Conservation (phyloP, 495 filamentous ascomycete species). For the Aspergillus carlsbadensis region DNA sequence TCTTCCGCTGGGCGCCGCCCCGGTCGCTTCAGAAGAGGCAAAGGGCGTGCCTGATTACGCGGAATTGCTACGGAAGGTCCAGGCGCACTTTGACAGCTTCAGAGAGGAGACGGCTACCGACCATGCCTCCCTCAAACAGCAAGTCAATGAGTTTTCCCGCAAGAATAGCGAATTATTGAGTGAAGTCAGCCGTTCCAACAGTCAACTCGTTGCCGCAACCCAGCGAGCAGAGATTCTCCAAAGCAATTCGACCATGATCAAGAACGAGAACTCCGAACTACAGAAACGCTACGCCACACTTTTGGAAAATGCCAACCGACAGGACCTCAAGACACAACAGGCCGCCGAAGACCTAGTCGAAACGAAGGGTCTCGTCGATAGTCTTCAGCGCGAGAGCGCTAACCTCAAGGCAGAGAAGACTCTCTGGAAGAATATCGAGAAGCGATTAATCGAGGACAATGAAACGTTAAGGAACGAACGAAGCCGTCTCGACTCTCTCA, state of each 20-base stretch:
- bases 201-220: conserved; percentile 74
- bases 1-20: conserved; percentile 45
- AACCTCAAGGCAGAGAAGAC: conserved; percentile 92
- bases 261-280: conserved; percentile 79
- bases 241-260: conserved; percentile 75
- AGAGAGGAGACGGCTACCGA: conserved; percentile 79
- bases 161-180: conserved; percentile 80
- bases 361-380: conserved; percentile 74
- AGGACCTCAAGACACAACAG: conserved; percentile 86
- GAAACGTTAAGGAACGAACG: conserved; percentile 81
- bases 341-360: conserved; percentile 92
- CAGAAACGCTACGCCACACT: conserved; percentile 74
- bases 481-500: conserved; percentile 71
- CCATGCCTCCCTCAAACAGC: conserved; percentile 76
- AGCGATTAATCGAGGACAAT: conserved; percentile 81
- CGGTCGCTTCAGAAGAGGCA: conserved; percentile 38
- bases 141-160: conserved; percentile 74
- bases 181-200: conserved; percentile 72
- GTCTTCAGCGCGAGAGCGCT: conserved; percentile 83
- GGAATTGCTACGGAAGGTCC: conserved; percentile 76
- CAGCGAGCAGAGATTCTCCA: conserved; percentile 91
- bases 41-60: conserved; percentile 60
- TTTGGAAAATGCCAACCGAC: conserved; percentile 80
- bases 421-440: conserved; percentile 88
- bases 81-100: conserved; percentile 86